Percentiles rank a stretch among this genome's conserved stretches.
These are phyloP conservation scores for Triangularia setosa DNA, from an alignment of 2,329 filamentous ascomycete genomes.

Conservation along the genomic window DNA sequence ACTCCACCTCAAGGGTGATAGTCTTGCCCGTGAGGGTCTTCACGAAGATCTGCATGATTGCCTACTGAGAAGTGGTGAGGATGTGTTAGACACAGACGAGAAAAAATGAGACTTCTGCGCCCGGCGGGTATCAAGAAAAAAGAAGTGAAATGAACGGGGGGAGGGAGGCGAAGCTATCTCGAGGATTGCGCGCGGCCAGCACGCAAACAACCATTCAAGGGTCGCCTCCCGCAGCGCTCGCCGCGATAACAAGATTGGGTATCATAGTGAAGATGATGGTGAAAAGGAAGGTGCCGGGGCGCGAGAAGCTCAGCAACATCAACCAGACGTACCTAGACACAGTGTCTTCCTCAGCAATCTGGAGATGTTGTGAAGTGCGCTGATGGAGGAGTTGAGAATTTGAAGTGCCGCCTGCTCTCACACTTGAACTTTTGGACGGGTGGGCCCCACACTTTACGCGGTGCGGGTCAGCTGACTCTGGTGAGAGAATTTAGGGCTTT, in stretches of 20 bases:
- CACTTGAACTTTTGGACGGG: slow-evolving; percentile 26
- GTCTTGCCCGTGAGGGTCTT: slow-evolving; percentile 98
- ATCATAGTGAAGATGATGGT: slow-evolving; percentile 29
- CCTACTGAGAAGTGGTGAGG: slow-evolving; percentile 41
- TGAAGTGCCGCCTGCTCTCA: slow-evolving; percentile 25
- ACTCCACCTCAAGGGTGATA: slow-evolving; percentile 99
- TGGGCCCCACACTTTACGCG: slow-evolving; percentile 18
- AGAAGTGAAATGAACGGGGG: background rate
- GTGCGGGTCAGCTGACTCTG: slow-evolving; percentile 27
- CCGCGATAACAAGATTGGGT: slow-evolving; percentile 24
- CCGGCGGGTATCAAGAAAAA: background rate
- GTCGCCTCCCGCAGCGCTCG: slow-evolving; percentile 3
- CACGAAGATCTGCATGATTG: slow-evolving; percentile 74
- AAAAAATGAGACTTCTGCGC: background rate
- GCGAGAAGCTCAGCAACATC: slow-evolving; percentile 39
- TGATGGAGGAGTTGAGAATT: slow-evolving; percentile 29
- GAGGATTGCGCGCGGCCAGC: slow-evolving; percentile 8
- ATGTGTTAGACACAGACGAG: slow-evolving; percentile 37
- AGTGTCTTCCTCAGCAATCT: slow-evolving; percentile 62
- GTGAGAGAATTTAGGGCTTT: slow-evolving; percentile 23
- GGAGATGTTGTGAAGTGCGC: slow-evolving; percentile 46
- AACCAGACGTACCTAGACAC: slow-evolving; percentile 60
- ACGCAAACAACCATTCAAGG: slow-evolving; percentile 3
- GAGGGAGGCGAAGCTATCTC: background rate
- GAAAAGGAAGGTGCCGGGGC: slow-evolving; percentile 16